Evolutionary conservation across 2,329 filamentous ascomycete genomes (phyloP).

Genomic region (Diaporthe helianthi): DNA sequence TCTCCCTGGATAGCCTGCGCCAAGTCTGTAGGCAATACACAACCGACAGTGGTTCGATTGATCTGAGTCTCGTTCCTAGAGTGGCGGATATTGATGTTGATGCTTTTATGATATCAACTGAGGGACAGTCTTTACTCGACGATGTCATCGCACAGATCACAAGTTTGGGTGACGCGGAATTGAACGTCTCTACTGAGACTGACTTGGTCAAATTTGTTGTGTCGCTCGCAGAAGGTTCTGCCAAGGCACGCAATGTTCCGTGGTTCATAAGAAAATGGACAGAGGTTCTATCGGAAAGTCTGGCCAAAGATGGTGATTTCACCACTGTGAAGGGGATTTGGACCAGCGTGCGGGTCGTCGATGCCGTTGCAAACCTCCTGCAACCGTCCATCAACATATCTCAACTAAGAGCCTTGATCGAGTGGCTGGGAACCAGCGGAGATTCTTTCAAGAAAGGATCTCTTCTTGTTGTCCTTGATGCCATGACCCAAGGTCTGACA

Average conservation of each 20-base stretch:
- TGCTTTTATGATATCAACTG: constrained; percentile 49
- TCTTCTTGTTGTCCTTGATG: constrained; percentile 51
- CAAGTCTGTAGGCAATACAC: constrained; percentile 52
- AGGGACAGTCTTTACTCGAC: constrained; percentile 49
- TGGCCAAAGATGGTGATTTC: constrained; percentile 37
- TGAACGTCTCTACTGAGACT: constrained; percentile 12
- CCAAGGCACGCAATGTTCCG: constrained; percentile 51
- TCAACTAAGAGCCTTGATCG: constrained; percentile 52
- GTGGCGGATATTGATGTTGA: constrained; percentile 56
- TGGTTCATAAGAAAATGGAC: constrained; percentile 58
- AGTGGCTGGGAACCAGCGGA: constrained; percentile 49
- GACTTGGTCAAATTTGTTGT: constrained; percentile 47
- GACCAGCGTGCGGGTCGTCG: constrained; percentile 39
- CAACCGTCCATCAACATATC: constrained; percentile 53
- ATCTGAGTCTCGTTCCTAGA: constrained; percentile 53
- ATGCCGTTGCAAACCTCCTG: constrained; percentile 42
- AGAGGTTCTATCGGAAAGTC: constrained; percentile 47
- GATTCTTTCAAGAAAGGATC: constrained; percentile 41
- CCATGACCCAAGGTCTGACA: constrained; percentile 51
- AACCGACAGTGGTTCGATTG: constrained; percentile 43
- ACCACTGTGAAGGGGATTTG: constrained; percentile 37
- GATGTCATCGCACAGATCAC: constrained; percentile 48
- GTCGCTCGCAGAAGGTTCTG: constrained; percentile 53
- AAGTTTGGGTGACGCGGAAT: constrained; percentile 34
- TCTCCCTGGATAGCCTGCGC: constrained; percentile 52